Evolutionary conservation across 371 early-diverging fungal genomes (phyloP), one percentile per base, ranked within the genome.

Genomic region (Fennellomyces sp.): DNA sequence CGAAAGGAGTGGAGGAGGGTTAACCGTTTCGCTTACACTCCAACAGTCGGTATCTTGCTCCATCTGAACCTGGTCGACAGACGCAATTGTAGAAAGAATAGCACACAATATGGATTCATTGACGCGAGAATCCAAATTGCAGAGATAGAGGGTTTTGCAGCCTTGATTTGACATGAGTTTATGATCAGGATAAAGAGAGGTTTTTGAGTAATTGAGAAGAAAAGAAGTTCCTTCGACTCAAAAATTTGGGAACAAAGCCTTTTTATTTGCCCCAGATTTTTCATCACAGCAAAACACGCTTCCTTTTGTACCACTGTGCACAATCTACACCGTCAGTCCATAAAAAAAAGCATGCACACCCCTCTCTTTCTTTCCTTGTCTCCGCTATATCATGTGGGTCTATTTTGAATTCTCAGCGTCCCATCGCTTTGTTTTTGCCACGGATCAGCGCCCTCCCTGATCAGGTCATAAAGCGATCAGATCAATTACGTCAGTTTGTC

Each of bases 111-210:
- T 72, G 12, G 69, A 65, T 60, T 93, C 92, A 25, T 86, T 87
- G 51, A 90, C 88, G 33, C 84, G 81, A 41, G 84, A 83, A 72
- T 92, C 91, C 52, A 93, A 75, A 69, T 91, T 92, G n/a, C 91
- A 91, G 23, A 92, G 90, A 55, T 91, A 93, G 13, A 91, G 82
- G 26, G 84, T 82, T 69, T 78, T 83, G 54, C 80, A 76, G 52
- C 72, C 80, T 60, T 79, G 78, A 56, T 82, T 82, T 19, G 52
- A 17, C 45, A 45, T 45, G 4, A 13, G 5, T 45, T 19, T 39
- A 39, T 39, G 39, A 39, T 39, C 5, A 10, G 10, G 39, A 10
- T 39, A n/a, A 10, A 15, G 39, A 10, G 21, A 15, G 10, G 45
- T 23, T 4, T 7, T 45, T 17, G 21, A 6, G 17, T 45, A 21